Evolutionary conservation across 1,284 basidiomycete species (phyloP).

Genomic region (Gomphus bonarii): DNA sequence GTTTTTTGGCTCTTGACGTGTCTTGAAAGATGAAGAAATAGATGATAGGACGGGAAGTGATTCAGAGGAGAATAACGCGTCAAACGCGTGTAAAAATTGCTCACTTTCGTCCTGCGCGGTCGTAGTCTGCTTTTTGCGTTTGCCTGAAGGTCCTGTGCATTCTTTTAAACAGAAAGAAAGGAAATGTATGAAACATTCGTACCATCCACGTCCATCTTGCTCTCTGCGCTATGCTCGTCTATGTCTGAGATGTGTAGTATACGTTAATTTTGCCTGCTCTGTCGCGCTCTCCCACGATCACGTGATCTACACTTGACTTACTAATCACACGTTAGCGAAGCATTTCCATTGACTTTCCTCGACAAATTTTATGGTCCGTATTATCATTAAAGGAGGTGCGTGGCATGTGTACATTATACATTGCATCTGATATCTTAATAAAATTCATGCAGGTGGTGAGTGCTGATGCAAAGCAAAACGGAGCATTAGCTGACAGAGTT

Average conservation of each 20-base stretch:
- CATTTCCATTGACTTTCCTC: too few species aligned
- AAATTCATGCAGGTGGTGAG: conserved; percentile 28
- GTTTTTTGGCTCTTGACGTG: conserved; percentile 36
- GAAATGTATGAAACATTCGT: background rate
- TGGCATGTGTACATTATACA: conserved; percentile 18
- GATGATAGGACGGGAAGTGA: background rate
- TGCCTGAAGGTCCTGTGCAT: background rate
- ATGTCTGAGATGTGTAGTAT: background rate
- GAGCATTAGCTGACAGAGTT: background rate
- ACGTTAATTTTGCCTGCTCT: too few species aligned
- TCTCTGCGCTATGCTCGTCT: background rate
- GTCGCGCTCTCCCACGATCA: too few species aligned
- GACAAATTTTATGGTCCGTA: conserved; percentile 90
- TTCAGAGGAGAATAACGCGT: conserved; percentile 4
- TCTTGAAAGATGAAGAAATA: background rate
- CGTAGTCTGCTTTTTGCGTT: conserved; percentile 1
- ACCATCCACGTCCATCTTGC: conserved; percentile 5
- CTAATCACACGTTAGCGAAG: too few species aligned
- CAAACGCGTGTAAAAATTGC: background rate
- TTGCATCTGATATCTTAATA: conserved; percentile 11
- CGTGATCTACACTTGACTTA: too few species aligned
- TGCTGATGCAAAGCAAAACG: conserved; percentile 3
- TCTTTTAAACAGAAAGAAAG: background rate
- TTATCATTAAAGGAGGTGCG: conserved; percentile 88
- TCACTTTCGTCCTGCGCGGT: conserved; percentile 7